These are phyloP conservation scores for Rosa lucieae DNA, from an alignment of 306 rosid species.

Conservation along the genomic window DNA sequence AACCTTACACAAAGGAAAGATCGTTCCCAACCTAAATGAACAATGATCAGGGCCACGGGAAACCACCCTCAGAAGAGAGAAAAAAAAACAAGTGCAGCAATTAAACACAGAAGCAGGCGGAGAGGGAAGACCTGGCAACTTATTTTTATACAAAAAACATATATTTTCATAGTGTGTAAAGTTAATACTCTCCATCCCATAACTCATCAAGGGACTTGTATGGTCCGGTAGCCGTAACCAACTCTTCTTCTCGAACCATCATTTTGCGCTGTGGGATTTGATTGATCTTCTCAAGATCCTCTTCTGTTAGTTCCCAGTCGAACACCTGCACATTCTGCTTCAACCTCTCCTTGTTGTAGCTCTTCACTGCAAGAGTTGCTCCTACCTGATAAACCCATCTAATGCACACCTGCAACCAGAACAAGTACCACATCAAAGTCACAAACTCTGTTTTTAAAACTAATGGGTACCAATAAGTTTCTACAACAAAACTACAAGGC, in stretches of 20 bases:
- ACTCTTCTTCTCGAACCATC: neutral
- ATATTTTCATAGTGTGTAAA: too few species aligned
- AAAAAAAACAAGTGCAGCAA: too few species aligned
- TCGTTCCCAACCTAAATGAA: too few species aligned
- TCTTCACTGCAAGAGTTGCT: neutral
- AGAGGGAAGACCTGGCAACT: too few species aligned
- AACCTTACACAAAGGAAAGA: too few species aligned
- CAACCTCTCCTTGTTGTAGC: neutral
- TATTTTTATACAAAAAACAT: too few species aligned
- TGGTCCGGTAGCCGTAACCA: neutral
- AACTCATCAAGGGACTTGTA: neutral
- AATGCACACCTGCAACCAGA: neutral
- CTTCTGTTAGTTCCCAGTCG: neutral
- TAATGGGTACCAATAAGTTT: neutral
- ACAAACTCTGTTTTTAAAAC: neutral
- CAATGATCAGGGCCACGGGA: too few species aligned
- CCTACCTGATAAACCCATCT: neutral
- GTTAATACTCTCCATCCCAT: neutral
- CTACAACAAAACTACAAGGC: neutral
- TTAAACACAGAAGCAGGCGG: too few species aligned
- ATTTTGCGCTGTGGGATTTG: neutral
- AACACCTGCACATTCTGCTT: neutral
- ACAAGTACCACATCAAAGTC: neutral
- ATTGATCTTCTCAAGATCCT: neutral
- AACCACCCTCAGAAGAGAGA: too few species aligned